Evolutionary conservation across 176 grass and related monocot genomes (phyloP).

Genomic region (Lolium rigidum): DNA sequence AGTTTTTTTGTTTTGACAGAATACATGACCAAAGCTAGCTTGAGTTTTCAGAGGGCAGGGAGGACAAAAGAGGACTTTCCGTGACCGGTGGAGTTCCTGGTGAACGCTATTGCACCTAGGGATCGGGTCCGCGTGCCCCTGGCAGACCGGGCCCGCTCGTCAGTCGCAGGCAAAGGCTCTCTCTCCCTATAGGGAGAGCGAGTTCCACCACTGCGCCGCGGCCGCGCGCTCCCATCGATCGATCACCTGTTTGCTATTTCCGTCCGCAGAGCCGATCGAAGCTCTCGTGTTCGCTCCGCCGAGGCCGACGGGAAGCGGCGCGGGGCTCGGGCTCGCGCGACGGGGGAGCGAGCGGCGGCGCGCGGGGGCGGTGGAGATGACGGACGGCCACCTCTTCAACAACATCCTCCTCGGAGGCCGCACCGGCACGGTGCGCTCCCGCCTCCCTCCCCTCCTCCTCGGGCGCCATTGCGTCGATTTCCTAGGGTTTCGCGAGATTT

Average conservation of each 20-base stretch:
- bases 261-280: constrained; percentile 12
- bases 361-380: constrained; percentile 45
- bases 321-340: constrained; percentile 1
- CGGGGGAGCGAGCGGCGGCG: neutral
- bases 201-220: neutral
- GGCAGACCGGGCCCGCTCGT: neutral
- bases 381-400: constrained; percentile 80
- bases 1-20: too few relatives aligned
- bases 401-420: constrained; percentile 86
- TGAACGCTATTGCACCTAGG: neutral
- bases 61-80: too few relatives aligned
- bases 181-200: neutral
- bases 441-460: neutral
- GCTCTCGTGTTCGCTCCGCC: neutral
- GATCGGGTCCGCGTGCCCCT: neutral
- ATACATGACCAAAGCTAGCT: too few relatives aligned
- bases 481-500: constrained; percentile 12
- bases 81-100: too few relatives aligned
- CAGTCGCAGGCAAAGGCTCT: neutral
- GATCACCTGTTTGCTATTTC: neutral
- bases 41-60: too few relatives aligned
- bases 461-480: neutral
- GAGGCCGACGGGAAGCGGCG: constrained; percentile 26
- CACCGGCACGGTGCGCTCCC: constrained; percentile 69
- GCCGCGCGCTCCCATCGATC: neutral